Evolutionary conservation across 23 red algal genomes (phyloP).

Genomic region (Gracilaria domingensis): DNA sequence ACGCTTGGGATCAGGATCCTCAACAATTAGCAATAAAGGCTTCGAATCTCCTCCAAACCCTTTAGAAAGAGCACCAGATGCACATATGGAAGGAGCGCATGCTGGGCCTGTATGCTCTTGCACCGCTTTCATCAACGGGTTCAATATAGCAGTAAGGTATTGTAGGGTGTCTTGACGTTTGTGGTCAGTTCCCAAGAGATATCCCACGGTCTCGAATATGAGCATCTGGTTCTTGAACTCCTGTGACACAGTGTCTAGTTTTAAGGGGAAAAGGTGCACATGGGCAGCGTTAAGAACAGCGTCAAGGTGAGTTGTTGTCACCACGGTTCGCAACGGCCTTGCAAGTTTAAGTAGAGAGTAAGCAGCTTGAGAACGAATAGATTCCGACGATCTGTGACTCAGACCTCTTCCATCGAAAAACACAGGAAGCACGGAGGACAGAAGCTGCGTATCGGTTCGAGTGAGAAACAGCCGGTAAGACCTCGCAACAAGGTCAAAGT

Average conservation of each 20-base stretch:
- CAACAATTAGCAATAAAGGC: conserved; percentile 29
- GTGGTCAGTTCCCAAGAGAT: conserved; percentile 67
- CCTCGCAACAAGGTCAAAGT: conserved; percentile 66
- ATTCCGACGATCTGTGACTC: conserved; percentile 34
- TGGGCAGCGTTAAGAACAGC: conserved; percentile 51
- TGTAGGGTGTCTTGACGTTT: conserved; percentile 44
- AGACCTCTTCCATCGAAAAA: conserved; percentile 78
- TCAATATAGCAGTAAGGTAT: conserved; percentile 60
- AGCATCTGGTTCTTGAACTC: conserved; percentile 71
- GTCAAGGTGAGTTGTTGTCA: conserved; percentile 48
- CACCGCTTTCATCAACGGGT: conserved; percentile 56
- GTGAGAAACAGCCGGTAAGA: conserved; percentile 55
- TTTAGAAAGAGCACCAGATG: conserved; percentile 64
- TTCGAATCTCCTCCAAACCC: conserved; percentile 75
- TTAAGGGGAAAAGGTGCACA: conserved; percentile 60
- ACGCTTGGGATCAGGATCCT: not conserved
- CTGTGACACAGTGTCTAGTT: not conserved
- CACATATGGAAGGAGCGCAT: conserved; percentile 42
- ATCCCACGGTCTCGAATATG: conserved; percentile 73
- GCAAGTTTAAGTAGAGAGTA: conserved; percentile 70
- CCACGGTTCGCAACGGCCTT: conserved; percentile 43
- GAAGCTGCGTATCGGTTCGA: conserved; percentile 17
- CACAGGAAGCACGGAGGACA: conserved; percentile 58
- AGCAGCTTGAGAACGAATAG: conserved; percentile 54
- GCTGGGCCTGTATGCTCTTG: not conserved